phyloP scores from a whole-genome alignment of 768 basidiomycete species.

The Omphalotus guepiniiformis region DNA sequence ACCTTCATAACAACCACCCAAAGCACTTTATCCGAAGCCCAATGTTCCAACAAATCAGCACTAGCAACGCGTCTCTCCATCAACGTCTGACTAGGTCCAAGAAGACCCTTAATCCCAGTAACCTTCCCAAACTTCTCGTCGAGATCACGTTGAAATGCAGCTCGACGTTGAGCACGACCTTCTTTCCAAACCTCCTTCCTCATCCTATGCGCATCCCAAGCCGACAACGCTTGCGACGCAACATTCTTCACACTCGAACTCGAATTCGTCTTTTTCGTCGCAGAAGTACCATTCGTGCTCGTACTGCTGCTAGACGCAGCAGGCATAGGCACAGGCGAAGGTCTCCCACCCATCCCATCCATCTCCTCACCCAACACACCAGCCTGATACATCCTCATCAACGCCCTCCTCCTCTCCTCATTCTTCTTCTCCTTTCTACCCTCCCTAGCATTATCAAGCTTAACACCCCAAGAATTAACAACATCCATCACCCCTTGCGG shows the following conservation, averaged over 20 bases:
- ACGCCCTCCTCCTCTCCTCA: slow-evolving; percentile 10
- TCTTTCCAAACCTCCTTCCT: background rate
- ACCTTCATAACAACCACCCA: slow-evolving; percentile 7
- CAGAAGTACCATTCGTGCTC: background rate
- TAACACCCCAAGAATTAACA: slow-evolving; percentile 16
- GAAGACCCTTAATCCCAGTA: background rate
- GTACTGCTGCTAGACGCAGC: background rate
- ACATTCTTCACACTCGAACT: background rate
- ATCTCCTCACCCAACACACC: background rate
- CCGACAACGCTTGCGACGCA: background rate
- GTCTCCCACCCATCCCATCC: background rate
- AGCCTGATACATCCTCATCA: background rate
- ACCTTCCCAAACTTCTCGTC: slow-evolving; percentile 1
- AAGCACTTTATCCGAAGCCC: background rate
- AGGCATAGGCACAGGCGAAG: too few species aligned
- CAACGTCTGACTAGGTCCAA: slow-evolving; percentile 3
- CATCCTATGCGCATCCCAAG: background rate
- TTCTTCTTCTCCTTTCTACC: slow-evolving; percentile 13
- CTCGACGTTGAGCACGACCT: background rate
- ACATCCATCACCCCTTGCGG: slow-evolving; percentile 20
- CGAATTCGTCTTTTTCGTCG: too few species aligned
- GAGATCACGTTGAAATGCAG: background rate
- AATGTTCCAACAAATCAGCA: slow-evolving; percentile 5
- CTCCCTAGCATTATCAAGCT: slow-evolving; percentile 14
- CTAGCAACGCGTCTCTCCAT: background rate